Conservation (phyloP, 768 basidiomycete species). For the Kondoa subrosea region DNA sequence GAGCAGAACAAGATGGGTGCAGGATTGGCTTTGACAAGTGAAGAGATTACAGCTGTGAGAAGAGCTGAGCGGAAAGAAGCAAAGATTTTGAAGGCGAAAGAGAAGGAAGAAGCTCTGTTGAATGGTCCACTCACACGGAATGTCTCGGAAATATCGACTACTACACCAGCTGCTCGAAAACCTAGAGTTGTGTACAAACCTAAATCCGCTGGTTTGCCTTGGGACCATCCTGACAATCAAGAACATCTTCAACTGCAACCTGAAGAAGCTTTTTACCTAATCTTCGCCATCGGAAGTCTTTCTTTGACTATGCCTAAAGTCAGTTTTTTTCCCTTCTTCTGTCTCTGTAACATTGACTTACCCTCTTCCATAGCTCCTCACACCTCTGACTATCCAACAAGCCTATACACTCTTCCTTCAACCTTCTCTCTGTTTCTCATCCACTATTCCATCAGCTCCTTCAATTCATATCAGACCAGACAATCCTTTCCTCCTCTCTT, state of each 20-base stretch:
- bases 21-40: constrained; percentile 51
- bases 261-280: constrained; percentile 30
- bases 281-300: constrained; percentile 23
- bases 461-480: constrained; percentile 47
- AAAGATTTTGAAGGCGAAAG: constrained; percentile 68
- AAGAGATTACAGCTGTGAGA: constrained; percentile 76
- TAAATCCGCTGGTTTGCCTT: constrained; percentile 3
- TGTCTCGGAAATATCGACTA: not conserved
- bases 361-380: not conserved
- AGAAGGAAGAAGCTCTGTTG: constrained; percentile 12
- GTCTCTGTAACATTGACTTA: not conserved
- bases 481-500: constrained; percentile 81
- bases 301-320: not conserved
- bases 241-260: constrained; percentile 30
- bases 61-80: constrained; percentile 77
- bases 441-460: constrained; percentile 41
- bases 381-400: not conserved
- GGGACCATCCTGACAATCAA: constrained; percentile 13
- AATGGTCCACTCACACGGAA: not conserved
- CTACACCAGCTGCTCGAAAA: not conserved
- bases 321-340: not conserved
- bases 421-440: not conserved
- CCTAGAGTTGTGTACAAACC: not conserved
- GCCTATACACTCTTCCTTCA: not conserved
- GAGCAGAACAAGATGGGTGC: constrained; percentile 48